phyloP scores from a whole-genome alignment of 495 filamentous ascomycete genomes.

The Neurospora sp. region DNA sequence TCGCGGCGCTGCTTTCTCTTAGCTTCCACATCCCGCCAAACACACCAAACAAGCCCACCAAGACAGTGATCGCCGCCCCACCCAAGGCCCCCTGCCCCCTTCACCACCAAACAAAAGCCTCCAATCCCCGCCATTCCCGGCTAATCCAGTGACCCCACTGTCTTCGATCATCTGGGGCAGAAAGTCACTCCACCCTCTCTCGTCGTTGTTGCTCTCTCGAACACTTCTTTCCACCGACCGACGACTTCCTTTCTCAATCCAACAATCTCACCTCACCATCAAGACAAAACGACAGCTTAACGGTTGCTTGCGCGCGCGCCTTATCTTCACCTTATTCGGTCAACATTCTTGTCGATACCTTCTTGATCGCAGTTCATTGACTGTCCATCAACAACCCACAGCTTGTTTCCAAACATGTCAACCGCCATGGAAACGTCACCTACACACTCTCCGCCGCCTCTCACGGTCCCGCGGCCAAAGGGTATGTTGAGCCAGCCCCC shows the following conservation, averaged over 20 bases:
- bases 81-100: neutral
- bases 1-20: neutral
- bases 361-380: neutral
- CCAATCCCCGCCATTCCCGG: neutral
- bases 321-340: neutral
- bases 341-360: neutral
- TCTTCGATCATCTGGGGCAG: neutral
- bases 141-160: neutral
- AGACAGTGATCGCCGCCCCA: neutral
- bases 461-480: conserved; percentile 58
- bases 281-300: neutral
- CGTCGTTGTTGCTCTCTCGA: neutral
- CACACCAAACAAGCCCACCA: neutral
- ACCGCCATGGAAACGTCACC: conserved; percentile 23
- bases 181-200: neutral
- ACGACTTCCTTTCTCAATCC: neutral
- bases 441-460: conserved; percentile 32
- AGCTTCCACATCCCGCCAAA: neutral
- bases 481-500: conserved; percentile 39
- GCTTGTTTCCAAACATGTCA: conserved; percentile 21
- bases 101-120: neutral
- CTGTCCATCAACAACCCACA: neutral
- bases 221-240: neutral
- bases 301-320: neutral
- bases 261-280: neutral